phyloP scores from a whole-genome alignment of 2,329 filamentous ascomycete genomes.

The Macrophomina pseudophaseolina region DNA sequence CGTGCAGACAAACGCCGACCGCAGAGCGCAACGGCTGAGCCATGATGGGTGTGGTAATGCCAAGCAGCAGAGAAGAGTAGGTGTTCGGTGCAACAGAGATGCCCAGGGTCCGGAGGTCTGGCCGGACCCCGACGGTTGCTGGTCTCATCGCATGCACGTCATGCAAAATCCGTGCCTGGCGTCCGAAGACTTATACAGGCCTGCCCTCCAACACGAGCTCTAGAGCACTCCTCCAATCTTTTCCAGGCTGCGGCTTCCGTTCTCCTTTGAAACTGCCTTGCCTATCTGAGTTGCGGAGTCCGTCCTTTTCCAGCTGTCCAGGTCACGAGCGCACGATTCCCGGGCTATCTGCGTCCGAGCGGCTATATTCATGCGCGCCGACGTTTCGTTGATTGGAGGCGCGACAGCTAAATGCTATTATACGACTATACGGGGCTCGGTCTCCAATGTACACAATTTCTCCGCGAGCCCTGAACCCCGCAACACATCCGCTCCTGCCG shows the following conservation, averaged over 20 bases:
- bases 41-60: not conserved
- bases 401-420: too few relatives aligned
- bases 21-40: not conserved
- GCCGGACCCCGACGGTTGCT: not conserved
- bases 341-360: not conserved
- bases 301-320: not conserved
- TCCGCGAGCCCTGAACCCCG: not conserved
- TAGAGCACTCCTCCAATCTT: not conserved
- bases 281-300: not conserved
- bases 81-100: not conserved
- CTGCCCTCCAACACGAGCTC: not conserved
- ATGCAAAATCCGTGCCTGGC: not conserved
- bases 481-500: not conserved
- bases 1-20: not conserved
- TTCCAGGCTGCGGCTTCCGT: not conserved
- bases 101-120: not conserved
- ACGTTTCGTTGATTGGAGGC: not conserved
- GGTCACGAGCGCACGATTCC: not conserved
- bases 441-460: not conserved
- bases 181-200: not conserved
- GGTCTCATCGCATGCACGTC: not conserved
- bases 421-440: not conserved
- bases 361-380: not conserved
- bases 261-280: not conserved
- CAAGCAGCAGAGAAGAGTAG: not conserved